Evolutionary conservation across 2,329 filamentous ascomycete genomes (phyloP), one percentile per base, ranked within the genome.

Genomic region (Chrysoporthe austroafricana): DNA sequence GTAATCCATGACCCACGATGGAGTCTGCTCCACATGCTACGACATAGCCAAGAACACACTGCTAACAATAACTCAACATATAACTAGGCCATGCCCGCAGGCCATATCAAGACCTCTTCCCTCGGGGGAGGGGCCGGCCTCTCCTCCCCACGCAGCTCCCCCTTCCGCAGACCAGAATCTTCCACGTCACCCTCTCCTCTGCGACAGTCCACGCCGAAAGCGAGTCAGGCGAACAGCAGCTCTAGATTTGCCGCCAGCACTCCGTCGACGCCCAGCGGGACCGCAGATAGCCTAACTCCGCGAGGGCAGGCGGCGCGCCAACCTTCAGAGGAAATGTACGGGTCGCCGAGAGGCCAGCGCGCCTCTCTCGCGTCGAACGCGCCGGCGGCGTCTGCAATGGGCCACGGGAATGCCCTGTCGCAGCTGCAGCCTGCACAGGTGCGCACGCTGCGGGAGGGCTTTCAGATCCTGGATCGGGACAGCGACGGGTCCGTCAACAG

Each of bases 381-480:
- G 36, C 78, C 79, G 50, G 74, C 76, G 32, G 71, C 79, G 34
- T 78, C 79, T 39, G 74, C 80, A 6, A 74, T 82, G 52, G 78
- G 77, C 4, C 78, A 81, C 64, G 82, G 83, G 44, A 88, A 85
- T 73, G 83, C 88, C 16, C 82, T 94, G 57, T 89, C 90, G 2
- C 90, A 92, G 74, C 80, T 98, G 54, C 91, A 95, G 48, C 89
- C 93, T 2, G 85, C 92, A 3, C 93, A 97, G 73, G 88, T 97
- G 46, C 89, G 94, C 74, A 92, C 93, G 73, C 87, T 99, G 79
- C 88, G 96, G 69, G 95, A 98, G 76, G 93, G 91, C 0, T 99
- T 98, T 78, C 93, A 96, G 78, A 94, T 97, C 68, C 85, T 99
- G 59, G 96, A 98, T 78, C 87, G 93, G 69, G 91, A 96, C 78